Percentiles rank a stretch among this genome's conserved stretches.
phyloP scores from a whole-genome alignment of 2,329 filamentous ascomycete species.

The Trichoderma citrinoviride region DNA sequence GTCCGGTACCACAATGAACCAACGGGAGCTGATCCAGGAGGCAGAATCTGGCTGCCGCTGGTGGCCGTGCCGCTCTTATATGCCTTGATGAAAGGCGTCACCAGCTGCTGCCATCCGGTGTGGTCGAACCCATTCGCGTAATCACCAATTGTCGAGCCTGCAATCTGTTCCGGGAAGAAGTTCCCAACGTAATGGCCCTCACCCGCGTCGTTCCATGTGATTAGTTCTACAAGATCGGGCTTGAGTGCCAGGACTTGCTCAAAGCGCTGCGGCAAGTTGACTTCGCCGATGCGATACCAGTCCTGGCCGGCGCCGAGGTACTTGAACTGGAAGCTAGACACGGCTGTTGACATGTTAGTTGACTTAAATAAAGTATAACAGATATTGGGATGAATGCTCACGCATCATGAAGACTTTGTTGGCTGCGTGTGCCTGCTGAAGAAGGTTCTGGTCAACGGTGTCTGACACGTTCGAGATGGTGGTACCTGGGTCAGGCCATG shows the following conservation, averaged over 20 bases:
- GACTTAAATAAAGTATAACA: neutral
- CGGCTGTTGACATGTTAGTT: neutral
- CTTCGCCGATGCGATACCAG: constrained; percentile 11
- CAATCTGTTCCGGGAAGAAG: constrained; percentile 14
- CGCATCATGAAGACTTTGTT: constrained; percentile 12
- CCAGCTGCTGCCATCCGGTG: constrained; percentile 15
- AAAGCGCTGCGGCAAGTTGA: constrained; percentile 6
- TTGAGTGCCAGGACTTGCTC: neutral
- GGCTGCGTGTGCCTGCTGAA: constrained; percentile 1
- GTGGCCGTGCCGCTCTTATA: constrained; percentile 4
- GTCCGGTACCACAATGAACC: constrained; percentile 12
- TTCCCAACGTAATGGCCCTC: constrained; percentile 13
- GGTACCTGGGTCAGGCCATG: constrained; percentile 6
- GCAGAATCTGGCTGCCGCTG: constrained; percentile 3
- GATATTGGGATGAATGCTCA: neutral
- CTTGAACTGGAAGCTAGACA: constrained; percentile 17
- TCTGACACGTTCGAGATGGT: neutral
- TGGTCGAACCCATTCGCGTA: constrained; percentile 11
- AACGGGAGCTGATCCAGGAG: constrained; percentile 1
- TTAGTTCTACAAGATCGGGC: neutral
- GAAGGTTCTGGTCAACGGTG: constrained; percentile 3
- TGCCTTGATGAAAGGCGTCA: constrained; percentile 9
- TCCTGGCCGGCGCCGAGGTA: neutral
- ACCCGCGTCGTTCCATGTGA: constrained; percentile 10
- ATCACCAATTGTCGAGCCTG: neutral